Evolutionary conservation across 192 early-diverging fungal genomes (phyloP).

Genomic region (Backusella circina): DNA sequence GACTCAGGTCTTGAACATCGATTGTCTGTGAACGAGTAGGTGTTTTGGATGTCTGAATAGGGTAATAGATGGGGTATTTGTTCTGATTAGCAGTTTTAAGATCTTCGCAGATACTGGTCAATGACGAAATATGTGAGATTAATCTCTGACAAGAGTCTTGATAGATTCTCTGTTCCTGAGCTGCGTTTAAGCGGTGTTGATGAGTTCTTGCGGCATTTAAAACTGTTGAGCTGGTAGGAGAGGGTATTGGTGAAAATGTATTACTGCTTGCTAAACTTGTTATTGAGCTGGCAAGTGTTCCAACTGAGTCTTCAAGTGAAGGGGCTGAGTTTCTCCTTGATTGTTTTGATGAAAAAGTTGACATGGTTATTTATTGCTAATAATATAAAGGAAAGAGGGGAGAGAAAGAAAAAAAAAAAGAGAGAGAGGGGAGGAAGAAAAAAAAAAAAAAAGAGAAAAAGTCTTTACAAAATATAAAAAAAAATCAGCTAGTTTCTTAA

Average conservation of each 20-base stretch:
- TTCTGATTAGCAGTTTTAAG: conserved; percentile 66
- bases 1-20: not conserved
- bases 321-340: conserved; percentile 16
- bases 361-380: not conserved
- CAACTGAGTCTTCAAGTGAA: conserved; percentile 9
- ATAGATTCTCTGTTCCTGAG: conserved; percentile 67
- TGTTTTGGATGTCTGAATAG: conserved; percentile 18
- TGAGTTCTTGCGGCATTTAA: conserved; percentile 19
- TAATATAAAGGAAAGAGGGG: not conserved
- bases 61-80: conserved; percentile 66
- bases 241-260: conserved; percentile 8
- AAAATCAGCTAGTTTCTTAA: not conserved
- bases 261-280: not conserved
- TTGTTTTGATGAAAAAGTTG: not conserved
- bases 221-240: conserved; percentile 7
- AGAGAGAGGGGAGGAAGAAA: not conserved
- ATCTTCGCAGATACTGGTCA: conserved; percentile 62
- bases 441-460: not conserved
- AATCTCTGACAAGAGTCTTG: conserved; percentile 71
- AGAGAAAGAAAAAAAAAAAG: not conserved
- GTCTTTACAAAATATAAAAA: not conserved
- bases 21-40: conserved; percentile 14
- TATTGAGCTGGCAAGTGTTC: not conserved
- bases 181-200: conserved; percentile 29
- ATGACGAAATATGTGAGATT: conserved; percentile 61